A percentile compares a stretch with the other conserved stretches of the same genome.
Evolutionary conservation across 75 land plant genomes (phyloP).

Genomic region (Sequoia sempervirens): DNA sequence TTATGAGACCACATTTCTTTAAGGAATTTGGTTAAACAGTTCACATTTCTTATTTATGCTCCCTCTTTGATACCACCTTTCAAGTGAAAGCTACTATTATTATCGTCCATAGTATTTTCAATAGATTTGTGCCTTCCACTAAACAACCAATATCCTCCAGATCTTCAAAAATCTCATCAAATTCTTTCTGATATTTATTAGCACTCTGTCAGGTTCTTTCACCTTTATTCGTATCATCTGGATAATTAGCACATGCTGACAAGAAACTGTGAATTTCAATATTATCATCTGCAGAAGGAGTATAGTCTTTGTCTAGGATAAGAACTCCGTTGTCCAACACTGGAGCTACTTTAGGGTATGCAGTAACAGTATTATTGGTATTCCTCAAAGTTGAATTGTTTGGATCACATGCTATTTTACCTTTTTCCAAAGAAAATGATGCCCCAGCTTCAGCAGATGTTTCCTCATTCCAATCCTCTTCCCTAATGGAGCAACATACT

Average conservation of each 20-base stretch:
- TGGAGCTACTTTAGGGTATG: background rate
- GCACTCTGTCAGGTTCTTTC: background rate
- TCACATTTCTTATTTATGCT: background rate
- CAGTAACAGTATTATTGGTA: background rate
- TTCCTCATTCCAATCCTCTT: conserved; percentile 58
- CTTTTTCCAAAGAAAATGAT: background rate
- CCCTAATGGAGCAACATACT: conserved; percentile 72
- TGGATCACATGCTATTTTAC: background rate
- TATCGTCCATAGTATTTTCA: background rate
- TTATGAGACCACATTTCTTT: too few species aligned
- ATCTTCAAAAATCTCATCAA: conserved; percentile 2
- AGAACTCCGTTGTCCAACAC: background rate
- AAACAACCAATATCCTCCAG: background rate
- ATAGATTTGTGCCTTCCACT: background rate
- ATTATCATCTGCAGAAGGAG: background rate
- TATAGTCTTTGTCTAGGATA: background rate
- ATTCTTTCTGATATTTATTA: background rate
- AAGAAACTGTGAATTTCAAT: background rate
- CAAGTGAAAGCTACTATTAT: background rate
- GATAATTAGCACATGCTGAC: background rate
- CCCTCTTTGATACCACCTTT: background rate
- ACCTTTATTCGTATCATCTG: background rate
- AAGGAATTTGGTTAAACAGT: too few species aligned
- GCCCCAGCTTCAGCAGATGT: background rate
- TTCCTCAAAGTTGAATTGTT: conserved; percentile 2